phyloP scores from a whole-genome alignment of 805 yeast genomes.

The Sporopachydermia lactativora region DNA sequence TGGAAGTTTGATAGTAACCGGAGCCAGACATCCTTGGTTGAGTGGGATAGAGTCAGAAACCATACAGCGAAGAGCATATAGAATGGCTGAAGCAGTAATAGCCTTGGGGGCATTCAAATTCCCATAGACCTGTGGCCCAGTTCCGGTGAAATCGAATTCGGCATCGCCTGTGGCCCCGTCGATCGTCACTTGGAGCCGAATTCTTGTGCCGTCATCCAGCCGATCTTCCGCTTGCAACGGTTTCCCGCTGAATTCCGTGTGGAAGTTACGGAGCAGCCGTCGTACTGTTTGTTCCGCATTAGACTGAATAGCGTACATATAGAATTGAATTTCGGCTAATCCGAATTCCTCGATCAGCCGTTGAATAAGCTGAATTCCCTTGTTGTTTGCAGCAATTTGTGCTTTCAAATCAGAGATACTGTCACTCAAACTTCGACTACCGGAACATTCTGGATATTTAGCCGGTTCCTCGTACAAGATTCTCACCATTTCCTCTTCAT shows the following conservation, averaged over 20 bases:
- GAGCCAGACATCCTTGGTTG: slow-evolving; percentile 84
- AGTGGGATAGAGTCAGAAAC: slow-evolving; percentile 82
- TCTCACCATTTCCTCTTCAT: slow-evolving; percentile 52
- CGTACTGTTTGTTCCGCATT: slow-evolving; percentile 70
- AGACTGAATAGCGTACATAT: slow-evolving; percentile 72
- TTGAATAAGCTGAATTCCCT: slow-evolving; percentile 58
- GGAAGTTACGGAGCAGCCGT: slow-evolving; percentile 27
- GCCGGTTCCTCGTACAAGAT: slow-evolving; percentile 64
- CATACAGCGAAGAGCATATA: slow-evolving; percentile 74
- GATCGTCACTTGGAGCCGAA: slow-evolving; percentile 38
- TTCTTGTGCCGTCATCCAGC: slow-evolving; percentile 74
- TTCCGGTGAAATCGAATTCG: slow-evolving; percentile 71
- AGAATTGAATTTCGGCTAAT: slow-evolving; percentile 41
- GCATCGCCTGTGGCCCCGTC: slow-evolving; percentile 42
- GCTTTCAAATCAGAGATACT: slow-evolving; percentile 77
- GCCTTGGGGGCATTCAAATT: slow-evolving; percentile 90
- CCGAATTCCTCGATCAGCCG: slow-evolving; percentile 50
- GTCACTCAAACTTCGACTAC: slow-evolving; percentile 73
- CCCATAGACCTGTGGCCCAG: slow-evolving; percentile 79
- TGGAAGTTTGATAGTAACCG: slow-evolving; percentile 56
- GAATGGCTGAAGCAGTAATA: slow-evolving; percentile 76
- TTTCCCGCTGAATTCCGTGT: slow-evolving; percentile 10
- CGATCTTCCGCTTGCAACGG: slow-evolving; percentile 41
- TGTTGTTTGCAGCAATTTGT: slow-evolving; percentile 79
- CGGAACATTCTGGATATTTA: slow-evolving; percentile 74